Evolutionary conservation across 495 filamentous ascomycete genomes (phyloP).

Genomic region (Chlorociboria aeruginascens): DNA sequence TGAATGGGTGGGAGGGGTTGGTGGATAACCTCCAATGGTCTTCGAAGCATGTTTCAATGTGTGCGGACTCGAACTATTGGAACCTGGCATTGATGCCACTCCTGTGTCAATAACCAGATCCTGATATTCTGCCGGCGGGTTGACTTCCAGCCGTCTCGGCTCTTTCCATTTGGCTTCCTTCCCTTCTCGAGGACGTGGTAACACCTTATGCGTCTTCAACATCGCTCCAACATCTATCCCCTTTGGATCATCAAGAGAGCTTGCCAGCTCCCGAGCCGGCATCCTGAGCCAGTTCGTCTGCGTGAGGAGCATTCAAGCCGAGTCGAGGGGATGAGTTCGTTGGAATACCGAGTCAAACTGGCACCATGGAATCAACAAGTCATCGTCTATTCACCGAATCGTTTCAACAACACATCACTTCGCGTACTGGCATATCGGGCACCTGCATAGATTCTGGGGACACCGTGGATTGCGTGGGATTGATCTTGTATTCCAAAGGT

Average conservation of each 20-base stretch:
- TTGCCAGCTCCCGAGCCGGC: slow-evolving; percentile 15
- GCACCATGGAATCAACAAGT: slow-evolving; percentile 2
- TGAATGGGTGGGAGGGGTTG: slow-evolving; percentile 42
- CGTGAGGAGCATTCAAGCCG: slow-evolving; percentile 21
- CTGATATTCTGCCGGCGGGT: slow-evolving; percentile 14
- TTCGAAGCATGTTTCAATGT: slow-evolving; percentile 24
- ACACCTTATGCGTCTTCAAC: slow-evolving; percentile 42
- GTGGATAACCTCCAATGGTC: slow-evolving; percentile 26
- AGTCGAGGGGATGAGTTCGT: neutral
- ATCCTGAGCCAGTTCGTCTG: slow-evolving; percentile 21
- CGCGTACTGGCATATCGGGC: slow-evolving; percentile 7
- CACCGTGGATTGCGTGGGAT: neutral
- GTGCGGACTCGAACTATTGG: slow-evolving; percentile 15
- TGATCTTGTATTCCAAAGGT: neutral
- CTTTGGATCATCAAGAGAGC: slow-evolving; percentile 15
- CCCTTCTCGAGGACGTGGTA: slow-evolving; percentile 35
- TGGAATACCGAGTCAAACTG: neutral
- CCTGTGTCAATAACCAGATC: slow-evolving; percentile 12
- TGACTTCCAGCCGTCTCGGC: neutral
- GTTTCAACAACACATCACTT: slow-evolving; percentile 10
- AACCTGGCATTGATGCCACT: slow-evolving; percentile 17
- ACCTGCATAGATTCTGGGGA: slow-evolving; percentile 5
- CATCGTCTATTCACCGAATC: slow-evolving; percentile 2
- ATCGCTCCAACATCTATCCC: slow-evolving; percentile 16
- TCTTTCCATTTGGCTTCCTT: too few species aligned